Base-by-base conservation (phyloP, 139 green algal genomes). In the Picochlorum sp. region DNA sequence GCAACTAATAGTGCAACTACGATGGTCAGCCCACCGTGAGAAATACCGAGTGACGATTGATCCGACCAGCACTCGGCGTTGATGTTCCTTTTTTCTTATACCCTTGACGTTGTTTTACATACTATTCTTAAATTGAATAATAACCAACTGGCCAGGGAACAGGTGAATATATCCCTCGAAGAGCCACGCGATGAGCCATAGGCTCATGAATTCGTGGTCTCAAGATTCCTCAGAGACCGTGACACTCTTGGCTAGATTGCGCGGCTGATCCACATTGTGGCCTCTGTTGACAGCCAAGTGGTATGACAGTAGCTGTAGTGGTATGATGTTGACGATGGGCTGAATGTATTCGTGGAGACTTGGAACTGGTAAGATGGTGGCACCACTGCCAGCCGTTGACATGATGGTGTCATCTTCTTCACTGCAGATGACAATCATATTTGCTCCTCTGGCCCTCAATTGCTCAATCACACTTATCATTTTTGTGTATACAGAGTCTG, bases 171-270 rank as follows among this genome's bases (percentile, higher is more conserved):
- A 41, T 41, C 9, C 34, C 34, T 41, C 34, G 8, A 41, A 41
- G 34, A 41, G 34, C 34, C 34, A 41, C 34, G 9, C 34, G 31
- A 9, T 38, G 31, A 38, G 31, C 31, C 31, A 38, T 26, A 26
- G 34, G 34, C 34, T 3, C 8, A 11, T 41, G 34, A 41, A 14
- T 41, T 41, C 34, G 9, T 41, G n/a, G 20, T 4, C 18, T 54
- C 47, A 54, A 23, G 47, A 54, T 21, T 54, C 47, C n/a, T 54
- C 47, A 20, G 47, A 54, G 16, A 59, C 83, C 2, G 92, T 98
- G 6, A 98, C 91, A 63, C 69, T 86, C 77, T 98, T 98, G 52
- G 93, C 93, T 14, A 98, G 80, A 81, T 98, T 97, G 13, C 93
- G 81, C 4, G 93, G 93, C 81, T 97, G 92, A 71, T 98, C 93